Evolutionary conservation across 768 basidiomycete genomes (phyloP), one percentile per base, ranked within the genome.

Genomic region (Kwoniella dejecticola): DNA sequence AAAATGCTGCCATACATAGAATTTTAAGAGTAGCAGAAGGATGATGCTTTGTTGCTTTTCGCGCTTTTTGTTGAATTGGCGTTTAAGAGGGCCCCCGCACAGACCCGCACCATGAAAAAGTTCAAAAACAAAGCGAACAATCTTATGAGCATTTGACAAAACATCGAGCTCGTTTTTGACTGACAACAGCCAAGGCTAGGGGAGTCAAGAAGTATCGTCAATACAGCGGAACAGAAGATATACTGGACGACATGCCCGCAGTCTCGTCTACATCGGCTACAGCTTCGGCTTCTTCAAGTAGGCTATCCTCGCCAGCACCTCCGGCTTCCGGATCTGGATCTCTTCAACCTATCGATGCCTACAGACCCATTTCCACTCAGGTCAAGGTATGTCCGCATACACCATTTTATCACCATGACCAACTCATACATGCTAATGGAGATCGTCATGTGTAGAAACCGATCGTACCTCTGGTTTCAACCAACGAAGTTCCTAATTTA

Each of bases 401-500:
- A 15, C 23, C 26, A 13, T 26, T 6, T 26, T 55, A 11, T 31
- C 12, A 36, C 6, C 17, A 31, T 13, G 19, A 38, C 13, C 13
- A 23, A 33, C n/a, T n/a, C n/a, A n/a, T n/a, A n/a, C n/a, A n/a
- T n/a, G n/a, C n/a, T n/a, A n/a, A n/a, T n/a, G n/a, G n/a, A n/a
- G n/a, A n/a, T n/a, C n/a, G n/a, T n/a, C n/a, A 2, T 52, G 13
- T 8, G 46, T 21, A 77, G 74, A 72, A 67, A 64, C 67, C 68
- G 6, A 49, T 71, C 23, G 33, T 69, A 3, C 61, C 64, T 6
- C 65, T 74, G 49, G 26, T 75, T 4, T 64, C 70, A 4, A 17
- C 67, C 1, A 15, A 59, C 46, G 31, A 50, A 36, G 29, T 58
- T 15, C 60, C 67, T 8, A 57, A 55, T 27, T 44, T 69, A 13